A percentile compares a stretch with the other conserved stretches of the same genome.
Conservation (phyloP, 225 moss, liverwort and hornwort species). For the Anthoceros angustus region DNA sequence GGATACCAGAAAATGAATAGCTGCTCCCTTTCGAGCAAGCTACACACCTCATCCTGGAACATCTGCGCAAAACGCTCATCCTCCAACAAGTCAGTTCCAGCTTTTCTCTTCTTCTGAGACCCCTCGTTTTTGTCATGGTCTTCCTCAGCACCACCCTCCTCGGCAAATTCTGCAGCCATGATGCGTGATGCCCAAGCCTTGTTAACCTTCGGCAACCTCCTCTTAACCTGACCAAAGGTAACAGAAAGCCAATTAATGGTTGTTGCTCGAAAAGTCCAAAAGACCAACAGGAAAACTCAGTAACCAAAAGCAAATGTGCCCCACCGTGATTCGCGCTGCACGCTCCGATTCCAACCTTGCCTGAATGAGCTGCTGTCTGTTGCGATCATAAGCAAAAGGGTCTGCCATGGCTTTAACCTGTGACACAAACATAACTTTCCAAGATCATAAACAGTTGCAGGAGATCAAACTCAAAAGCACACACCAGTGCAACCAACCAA, state of each 20-base stretch:
- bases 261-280: background rate
- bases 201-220: constrained; percentile 90
- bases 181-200: constrained; percentile 72
- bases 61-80: constrained; percentile 82
- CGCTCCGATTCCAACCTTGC: constrained; percentile 78
- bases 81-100: constrained; percentile 45
- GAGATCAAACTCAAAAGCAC: background rate
- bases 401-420: constrained; percentile 73
- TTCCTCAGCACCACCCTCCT: constrained; percentile 23
- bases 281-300: background rate
- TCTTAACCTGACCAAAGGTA: constrained; percentile 34
- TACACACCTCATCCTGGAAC: constrained; percentile 54
- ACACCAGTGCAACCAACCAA: background rate
- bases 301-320: constrained; percentile 5
- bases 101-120: constrained; percentile 25
- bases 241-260: background rate
- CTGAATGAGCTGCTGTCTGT: constrained; percentile 63
- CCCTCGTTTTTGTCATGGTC: constrained; percentile 18
- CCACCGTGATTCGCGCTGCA: constrained; percentile 68
- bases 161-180: constrained; percentile 34
- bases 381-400: constrained; percentile 85
- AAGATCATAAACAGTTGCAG: background rate
- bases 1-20: background rate
- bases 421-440: background rate
- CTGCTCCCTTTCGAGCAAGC: background rate